These are phyloP conservation scores for Spinellus fusiger DNA, from an alignment of 192 early-diverging fungal species.

Conservation along the genomic window DNA sequence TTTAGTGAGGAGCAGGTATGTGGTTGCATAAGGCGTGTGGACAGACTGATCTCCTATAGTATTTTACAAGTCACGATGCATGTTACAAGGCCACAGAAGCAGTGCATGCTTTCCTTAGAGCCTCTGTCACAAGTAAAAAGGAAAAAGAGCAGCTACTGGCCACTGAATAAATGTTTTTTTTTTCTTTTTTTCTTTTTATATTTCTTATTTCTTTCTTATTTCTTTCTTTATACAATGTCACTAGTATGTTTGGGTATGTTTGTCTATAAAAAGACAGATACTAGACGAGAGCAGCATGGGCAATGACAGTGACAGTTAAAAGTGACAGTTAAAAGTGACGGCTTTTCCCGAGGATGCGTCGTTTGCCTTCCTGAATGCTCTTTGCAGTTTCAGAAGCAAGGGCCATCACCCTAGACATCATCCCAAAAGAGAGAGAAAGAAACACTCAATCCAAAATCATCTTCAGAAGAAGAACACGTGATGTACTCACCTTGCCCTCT, in stretches of 20 bases:
- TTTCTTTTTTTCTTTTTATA: background rate
- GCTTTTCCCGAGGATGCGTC: too few relatives aligned
- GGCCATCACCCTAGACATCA: too few relatives aligned
- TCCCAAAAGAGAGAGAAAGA: background rate
- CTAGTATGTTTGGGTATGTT: too few relatives aligned
- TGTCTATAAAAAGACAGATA: too few relatives aligned
- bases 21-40: background rate
- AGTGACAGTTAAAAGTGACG: too few relatives aligned
- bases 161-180: background rate
- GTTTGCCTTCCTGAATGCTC: too few relatives aligned
- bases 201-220: too few relatives aligned
- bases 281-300: too few relatives aligned
- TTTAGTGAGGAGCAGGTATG: conserved; percentile 63
- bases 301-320: too few relatives aligned
- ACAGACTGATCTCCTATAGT: conserved; percentile 17
- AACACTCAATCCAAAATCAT: background rate
- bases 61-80: conserved; percentile 31
- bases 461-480: background rate
- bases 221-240: too few relatives aligned
- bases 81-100: conserved; percentile 37
- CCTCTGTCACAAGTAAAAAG: conserved; percentile 54
- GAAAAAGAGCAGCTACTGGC: conserved; percentile 46
- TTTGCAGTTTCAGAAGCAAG: too few relatives aligned
- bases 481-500: background rate
- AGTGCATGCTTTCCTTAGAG: conserved; percentile 60